Conservation (phyloP, 1,139 yeast genomes). For the Saccharomyces hybrid region DNA sequence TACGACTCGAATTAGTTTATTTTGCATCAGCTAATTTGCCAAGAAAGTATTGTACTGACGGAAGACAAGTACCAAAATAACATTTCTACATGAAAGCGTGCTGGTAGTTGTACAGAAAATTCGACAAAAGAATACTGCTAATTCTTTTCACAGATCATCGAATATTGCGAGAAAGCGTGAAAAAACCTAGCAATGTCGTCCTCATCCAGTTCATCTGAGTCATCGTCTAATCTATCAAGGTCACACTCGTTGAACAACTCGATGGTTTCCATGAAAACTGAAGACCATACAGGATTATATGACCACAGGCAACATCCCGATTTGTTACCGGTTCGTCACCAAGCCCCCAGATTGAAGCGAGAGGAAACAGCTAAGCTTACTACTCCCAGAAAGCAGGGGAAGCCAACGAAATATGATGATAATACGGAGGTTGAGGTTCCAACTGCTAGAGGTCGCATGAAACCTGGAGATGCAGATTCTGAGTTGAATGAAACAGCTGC, state of each 20-base stretch:
- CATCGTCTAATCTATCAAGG: constrained; percentile 14
- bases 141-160: background rate
- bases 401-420: background rate
- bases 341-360: background rate
- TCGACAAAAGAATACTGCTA: background rate
- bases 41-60: too few species aligned
- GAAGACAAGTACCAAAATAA: too few species aligned
- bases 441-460: background rate
- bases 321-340: constrained; percentile 4
- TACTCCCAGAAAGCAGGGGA: background rate
- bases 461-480: constrained; percentile 4
- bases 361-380: background rate
- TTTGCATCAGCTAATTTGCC: too few species aligned
- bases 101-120: background rate
- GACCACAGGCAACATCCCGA: constrained; percentile 52
- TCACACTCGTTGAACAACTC: constrained; percentile 23
- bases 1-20: background rate
- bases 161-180: background rate
- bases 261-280: constrained; percentile 34
- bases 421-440: background rate
- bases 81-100: background rate
- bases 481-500: background rate
- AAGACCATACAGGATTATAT: constrained; percentile 41
- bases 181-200: background rate
- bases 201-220: constrained; percentile 2